phyloP scores from a whole-genome alignment of 2,329 filamentous ascomycete genomes.

The Nemania serpens region DNA sequence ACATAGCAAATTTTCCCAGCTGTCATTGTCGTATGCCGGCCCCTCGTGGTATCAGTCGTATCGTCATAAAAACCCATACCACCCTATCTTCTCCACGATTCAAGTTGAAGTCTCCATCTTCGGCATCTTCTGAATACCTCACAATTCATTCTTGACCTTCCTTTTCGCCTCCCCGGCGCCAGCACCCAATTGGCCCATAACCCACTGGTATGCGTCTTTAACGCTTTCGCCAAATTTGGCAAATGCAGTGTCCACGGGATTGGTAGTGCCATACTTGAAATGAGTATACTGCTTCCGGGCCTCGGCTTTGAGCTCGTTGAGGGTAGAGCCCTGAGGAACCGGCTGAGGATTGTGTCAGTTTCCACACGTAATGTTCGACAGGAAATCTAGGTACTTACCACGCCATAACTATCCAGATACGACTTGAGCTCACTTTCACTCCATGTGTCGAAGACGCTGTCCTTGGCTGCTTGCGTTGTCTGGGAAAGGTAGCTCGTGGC shows the following conservation, averaged over 20 bases:
- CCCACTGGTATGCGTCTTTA: conserved; percentile 56
- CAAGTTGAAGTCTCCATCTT: neutral
- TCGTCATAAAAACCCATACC: conserved; percentile 4
- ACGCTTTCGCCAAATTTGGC: conserved; percentile 63
- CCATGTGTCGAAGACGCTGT: conserved; percentile 73
- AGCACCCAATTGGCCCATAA: conserved; percentile 52
- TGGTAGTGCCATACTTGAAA: conserved; percentile 75
- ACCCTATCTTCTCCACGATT: neutral
- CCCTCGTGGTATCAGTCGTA: conserved; percentile 14
- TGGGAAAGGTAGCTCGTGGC: conserved; percentile 72
- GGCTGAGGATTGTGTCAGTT: conserved; percentile 41
- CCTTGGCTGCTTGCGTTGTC: conserved; percentile 68
- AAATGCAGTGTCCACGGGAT: conserved; percentile 67
- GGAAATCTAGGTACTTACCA: conserved; percentile 51
- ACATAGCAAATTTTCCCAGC: conserved; percentile 16
- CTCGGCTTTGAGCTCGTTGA: conserved; percentile 71
- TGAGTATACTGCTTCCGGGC: conserved; percentile 76
- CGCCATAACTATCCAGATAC: conserved; percentile 79
- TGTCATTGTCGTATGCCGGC: neutral
- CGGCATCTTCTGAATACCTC: conserved; percentile 18
- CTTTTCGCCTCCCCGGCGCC: conserved; percentile 55
- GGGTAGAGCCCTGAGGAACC: conserved; percentile 67
- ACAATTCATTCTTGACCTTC: conserved; percentile 59
- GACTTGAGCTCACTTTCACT: conserved; percentile 74
- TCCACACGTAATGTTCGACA: conserved; percentile 20